Evolutionary conservation across 768 basidiomycete species (phyloP), one percentile per base, ranked within the genome.

Genomic region (Boletus subcaerulescens): DNA sequence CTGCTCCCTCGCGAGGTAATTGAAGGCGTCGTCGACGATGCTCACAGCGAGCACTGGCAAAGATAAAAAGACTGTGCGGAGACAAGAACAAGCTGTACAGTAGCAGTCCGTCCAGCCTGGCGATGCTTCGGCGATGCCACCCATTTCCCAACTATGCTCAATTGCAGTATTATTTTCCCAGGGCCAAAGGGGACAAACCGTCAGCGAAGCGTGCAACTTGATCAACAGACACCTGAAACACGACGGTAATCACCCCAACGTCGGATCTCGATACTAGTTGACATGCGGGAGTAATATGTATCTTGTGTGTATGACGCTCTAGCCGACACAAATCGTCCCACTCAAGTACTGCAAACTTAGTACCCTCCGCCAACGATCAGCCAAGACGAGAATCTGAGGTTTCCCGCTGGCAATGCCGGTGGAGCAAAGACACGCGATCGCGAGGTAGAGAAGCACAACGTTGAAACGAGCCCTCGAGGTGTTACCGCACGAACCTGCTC

Each of bases 161-260:
- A 50, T 67, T 65, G 29, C 41, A 45, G 64, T 62, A 65, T 46
- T 24, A 53, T 42, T 62, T 65, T 65, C 64, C 60, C 64, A 65
- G 59, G 53, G 18, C 36, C 26, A 2, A 22, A n/a, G n/a, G n/a
- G n/a, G 22, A 22, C 22, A 22, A 22, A 22, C 22, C 22, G 3
- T 22, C n/a, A 9, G 8, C 17, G 5, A 35, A 24, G 4, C 4
- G 24, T 24, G 24, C 22, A 22, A 22, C 4, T 24, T 9, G 26
- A 9, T 26, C 26, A 29, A 29, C 26, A 29, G 33, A 35, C 33
- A 35, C 13, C 2, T 35, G 12, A 33, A 33, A 33, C 32, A 13
- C 1, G 12, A 33, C 32, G 33, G 33, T 35, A 7, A 33, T 14
- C 3, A 33, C 33, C 33, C 33, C 33, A 33, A 33, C 11, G 42